Conservation (phyloP, 257 asterid species). For the Solanum microdontum region DNA sequence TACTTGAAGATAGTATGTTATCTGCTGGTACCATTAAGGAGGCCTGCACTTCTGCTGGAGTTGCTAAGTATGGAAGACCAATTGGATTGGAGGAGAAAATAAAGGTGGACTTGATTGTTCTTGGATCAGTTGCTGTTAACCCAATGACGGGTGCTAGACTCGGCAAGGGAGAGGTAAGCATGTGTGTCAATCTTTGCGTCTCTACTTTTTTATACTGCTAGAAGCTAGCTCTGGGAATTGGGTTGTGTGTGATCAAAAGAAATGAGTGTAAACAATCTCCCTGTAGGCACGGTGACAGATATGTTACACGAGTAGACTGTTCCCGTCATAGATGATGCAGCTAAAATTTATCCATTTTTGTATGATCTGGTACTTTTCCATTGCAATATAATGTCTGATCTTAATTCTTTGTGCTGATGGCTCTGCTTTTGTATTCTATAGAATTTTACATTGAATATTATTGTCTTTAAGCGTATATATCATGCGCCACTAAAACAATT, state of each 20-base stretch:
- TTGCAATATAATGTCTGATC: not conserved
- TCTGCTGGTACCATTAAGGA: conserved; percentile 51
- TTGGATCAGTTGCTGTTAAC: conserved; percentile 90
- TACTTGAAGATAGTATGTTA: conserved; percentile 48
- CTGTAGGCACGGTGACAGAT: not conserved
- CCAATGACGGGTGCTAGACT: conserved; percentile 92
- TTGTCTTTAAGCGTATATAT: not conserved
- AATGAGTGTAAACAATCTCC: not conserved
- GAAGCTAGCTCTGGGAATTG: not conserved
- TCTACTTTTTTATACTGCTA: not conserved
- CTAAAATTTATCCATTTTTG: not conserved
- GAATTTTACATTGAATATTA: not conserved
- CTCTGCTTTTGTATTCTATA: not conserved
- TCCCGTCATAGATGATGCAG: not conserved
- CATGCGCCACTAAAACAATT: not conserved
- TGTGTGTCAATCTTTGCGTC: not conserved
- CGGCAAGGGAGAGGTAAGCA: conserved; percentile 90
- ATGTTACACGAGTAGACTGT: not conserved
- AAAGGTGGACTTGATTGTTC: conserved; percentile 75
- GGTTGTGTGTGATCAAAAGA: not conserved
- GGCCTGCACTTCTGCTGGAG: conserved; percentile 91
- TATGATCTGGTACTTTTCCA: not conserved
- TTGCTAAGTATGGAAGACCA: conserved; percentile 81
- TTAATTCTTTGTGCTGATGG: not conserved
- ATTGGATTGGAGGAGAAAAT: conserved; percentile 82